Base-by-base conservation (phyloP, 139 green algal genomes). In the Chlorella sp. region DNA sequence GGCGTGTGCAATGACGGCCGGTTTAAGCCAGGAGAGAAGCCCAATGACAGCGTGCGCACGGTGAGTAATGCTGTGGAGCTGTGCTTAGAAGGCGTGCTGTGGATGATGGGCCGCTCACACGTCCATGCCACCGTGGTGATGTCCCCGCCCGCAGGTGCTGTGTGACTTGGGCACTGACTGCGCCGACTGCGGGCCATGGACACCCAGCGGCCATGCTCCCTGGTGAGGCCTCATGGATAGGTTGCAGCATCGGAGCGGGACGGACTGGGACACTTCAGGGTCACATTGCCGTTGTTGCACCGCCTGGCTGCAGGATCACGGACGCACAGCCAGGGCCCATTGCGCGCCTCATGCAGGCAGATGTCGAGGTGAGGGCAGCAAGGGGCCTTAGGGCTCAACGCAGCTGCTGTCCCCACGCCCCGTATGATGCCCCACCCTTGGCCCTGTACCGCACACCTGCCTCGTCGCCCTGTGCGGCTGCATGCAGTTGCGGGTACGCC, bases 91-190 rank as follows among this genome's bases (percentile, higher is more conserved):
- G 17, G 42, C 42, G 42, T 55, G 42, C 42, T 55, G 42, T 10
- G 10, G 17, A 10, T 17, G 42, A 55, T 55, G 42, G 10, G 10
- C 17, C 42, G 10, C 42, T 55, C 17, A 55, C 42, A 55, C 42
- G 42, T 55, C 17, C 42, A 10, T 55, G 10, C 17, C 42, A 55
- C 42, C n/a, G n/a, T n/a, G n/a, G n/a, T n/a, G n/a, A n/a, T n/a
- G n/a, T 55, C 42, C 17, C 36, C 5, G 62, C 68, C 34, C 69
- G 35, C 64, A 77, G 35, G 85, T 90, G 1, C 63, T 77, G 14
- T 94, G 89, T 68, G 89, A 94, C 74, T 75, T 94, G n/a, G 89
- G 89, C 49, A 94, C 86, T 14, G 89, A 94, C 82, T 94, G 89
- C 74, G 35, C 67, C 1, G 89, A 94, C 79, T 94, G 89, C 62